Evolutionary conservation across 768 basidiomycete genomes (phyloP).

Genomic region (Termitomyces sp.): DNA sequence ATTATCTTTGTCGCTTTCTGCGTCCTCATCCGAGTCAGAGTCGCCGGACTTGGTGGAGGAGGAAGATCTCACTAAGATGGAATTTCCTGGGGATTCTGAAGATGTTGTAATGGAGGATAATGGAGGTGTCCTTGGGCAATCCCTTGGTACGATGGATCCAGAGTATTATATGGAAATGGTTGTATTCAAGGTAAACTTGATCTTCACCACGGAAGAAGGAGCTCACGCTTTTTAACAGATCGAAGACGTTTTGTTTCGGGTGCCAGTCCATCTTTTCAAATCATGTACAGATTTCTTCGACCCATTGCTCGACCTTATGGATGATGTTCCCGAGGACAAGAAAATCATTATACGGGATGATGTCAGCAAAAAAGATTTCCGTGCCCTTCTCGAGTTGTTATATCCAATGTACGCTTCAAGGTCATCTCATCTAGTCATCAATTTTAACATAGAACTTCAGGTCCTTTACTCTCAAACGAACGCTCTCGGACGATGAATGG

Average conservation of each 20-base stretch:
- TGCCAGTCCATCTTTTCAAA: constrained; percentile 4
- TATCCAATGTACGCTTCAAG: constrained; percentile 7
- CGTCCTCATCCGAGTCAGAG: background rate
- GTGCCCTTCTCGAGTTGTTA: constrained; percentile 7
- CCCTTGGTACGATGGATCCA: background rate
- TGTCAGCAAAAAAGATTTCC: constrained; percentile 7
- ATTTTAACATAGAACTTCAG: background rate
- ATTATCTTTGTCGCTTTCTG: background rate
- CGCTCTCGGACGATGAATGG: constrained; percentile 8
- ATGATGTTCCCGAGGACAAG: background rate
- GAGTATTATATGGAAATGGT: constrained; percentile 7
- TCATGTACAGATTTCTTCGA: constrained; percentile 7
- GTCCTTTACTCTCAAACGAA: background rate
- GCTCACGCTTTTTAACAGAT: background rate
- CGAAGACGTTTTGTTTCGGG: constrained; percentile 5
- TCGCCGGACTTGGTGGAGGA: background rate
- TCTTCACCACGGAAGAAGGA: background rate
- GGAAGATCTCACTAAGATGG: background rate
- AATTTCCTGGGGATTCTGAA: background rate
- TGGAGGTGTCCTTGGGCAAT: background rate
- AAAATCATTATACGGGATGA: background rate
- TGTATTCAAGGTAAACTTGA: background rate
- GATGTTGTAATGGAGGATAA: background rate
- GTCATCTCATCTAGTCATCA: background rate
- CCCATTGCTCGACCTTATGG: background rate